Base-by-base conservation (phyloP, 208 protist genomes). In the Acanthamoeba lenticulata region DNA sequence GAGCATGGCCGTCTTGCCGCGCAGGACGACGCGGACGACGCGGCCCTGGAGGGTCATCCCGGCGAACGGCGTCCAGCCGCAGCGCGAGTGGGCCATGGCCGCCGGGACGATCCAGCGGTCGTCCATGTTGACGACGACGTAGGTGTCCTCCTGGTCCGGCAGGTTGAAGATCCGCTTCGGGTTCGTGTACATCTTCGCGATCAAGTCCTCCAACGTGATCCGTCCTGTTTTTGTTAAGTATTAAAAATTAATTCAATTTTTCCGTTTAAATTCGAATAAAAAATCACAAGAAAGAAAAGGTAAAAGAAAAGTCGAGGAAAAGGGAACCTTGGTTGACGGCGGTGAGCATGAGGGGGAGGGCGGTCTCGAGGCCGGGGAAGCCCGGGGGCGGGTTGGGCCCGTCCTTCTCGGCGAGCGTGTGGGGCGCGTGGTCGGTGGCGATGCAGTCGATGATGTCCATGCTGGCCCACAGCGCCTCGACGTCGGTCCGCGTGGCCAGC, bases 341-440 rank as follows among this genome's bases (percentile, higher is more conserved):
- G 15, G 97, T 98, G 45, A 99, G 96, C 93, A 99, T 96, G n/a
- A 99, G 96, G 60, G 98, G 97, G 40, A 99, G 96, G 3, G 98
- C 96, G 29, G 98, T 96, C 96, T 99, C 98, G 24, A 99, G 96
- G n/a, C 96, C 96, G 21, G 98, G 98, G 97, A 98, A 98, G 42
- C 98, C 98, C 60, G 98, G 98, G 52, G 98, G 98, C 44, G 98
- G 97, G 42, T 97, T 97, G 29, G 44, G 95, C 36, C 21, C 81
- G 57, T 95, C 90, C 96, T 99, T 99, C 94, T 99, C 98, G 29
- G 91, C 95, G 7, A 97, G 65, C 6, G 97, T 98, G 95, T 99
- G 98, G 60, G 98, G 98, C 5, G 98, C 98, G 96, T 99, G 98
- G 94, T 99, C 98, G 40, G 98, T 99, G 85, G 96, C 98, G 83